A percentile compares a stretch with the other conserved stretches of the same genome.
Conservation (phyloP, 768 basidiomycete genomes). For the Phlebiopsis flavidoalba region DNA sequence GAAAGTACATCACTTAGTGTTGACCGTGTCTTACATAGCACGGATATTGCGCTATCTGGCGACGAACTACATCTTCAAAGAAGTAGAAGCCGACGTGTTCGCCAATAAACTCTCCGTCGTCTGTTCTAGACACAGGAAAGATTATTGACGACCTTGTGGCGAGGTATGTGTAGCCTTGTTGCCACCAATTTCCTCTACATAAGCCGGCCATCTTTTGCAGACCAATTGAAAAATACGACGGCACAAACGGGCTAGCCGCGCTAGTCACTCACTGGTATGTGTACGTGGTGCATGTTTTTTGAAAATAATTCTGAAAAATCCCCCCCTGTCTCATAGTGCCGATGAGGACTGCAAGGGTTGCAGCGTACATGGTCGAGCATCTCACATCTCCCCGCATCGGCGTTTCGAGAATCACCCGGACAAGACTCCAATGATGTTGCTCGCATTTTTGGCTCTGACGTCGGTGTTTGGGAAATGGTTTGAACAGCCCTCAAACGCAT, state of each 20-base stretch:
- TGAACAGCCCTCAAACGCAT: not conserved
- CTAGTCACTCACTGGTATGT: not conserved
- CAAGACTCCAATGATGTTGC: too few relatives aligned
- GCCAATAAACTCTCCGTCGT: conserved; percentile 21
- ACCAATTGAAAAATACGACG: not conserved
- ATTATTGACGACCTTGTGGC: not conserved
- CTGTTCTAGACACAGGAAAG: conserved; percentile 17
- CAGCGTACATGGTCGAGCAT: too few relatives aligned
- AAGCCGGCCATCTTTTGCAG: not conserved
- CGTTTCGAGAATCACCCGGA: too few relatives aligned
- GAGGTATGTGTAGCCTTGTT: not conserved
- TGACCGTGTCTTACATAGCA: conserved; percentile 14
- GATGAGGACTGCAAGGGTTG: too few relatives aligned
- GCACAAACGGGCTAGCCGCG: not conserved
- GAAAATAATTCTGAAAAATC: not conserved
- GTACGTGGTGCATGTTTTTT: not conserved
- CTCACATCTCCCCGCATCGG: too few relatives aligned
- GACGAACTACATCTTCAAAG: conserved; percentile 25
- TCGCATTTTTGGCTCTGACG: too few relatives aligned
- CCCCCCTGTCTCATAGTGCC: too few relatives aligned
- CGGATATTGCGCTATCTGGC: conserved; percentile 24
- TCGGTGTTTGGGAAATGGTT: too few relatives aligned
- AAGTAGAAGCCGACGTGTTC: conserved; percentile 27
- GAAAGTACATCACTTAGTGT: too few relatives aligned
- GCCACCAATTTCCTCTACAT: not conserved